These are phyloP conservation scores for Grosmannia huntii DNA, from an alignment of 2,329 filamentous ascomycete genomes.

Conservation along the genomic window DNA sequence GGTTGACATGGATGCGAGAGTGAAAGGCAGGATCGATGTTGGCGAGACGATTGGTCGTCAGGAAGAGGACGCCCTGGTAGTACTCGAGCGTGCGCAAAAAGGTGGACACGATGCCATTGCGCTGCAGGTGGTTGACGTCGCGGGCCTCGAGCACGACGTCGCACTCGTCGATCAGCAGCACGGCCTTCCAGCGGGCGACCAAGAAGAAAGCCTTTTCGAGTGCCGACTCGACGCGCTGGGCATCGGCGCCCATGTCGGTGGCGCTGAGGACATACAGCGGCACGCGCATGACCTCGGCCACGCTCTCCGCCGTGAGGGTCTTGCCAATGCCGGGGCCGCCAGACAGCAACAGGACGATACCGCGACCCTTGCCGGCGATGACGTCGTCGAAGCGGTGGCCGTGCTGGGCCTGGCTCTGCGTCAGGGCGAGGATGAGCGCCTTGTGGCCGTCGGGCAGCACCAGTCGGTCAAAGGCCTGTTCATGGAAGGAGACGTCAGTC, in stretches of 20 bases:
- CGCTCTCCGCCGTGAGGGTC: conserved; percentile 34
- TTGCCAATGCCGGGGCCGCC: conserved; percentile 37
- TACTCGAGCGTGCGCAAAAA: conserved; percentile 32
- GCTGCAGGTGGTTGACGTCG: conserved; percentile 19
- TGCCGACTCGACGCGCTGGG: conserved; percentile 50
- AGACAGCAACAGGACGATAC: conserved; percentile 30
- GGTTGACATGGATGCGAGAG: conserved; percentile 33
- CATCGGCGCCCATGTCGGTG: conserved; percentile 58
- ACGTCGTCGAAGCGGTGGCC: conserved; percentile 13
- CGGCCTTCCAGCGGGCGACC: conserved; percentile 58
- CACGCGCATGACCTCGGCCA: conserved; percentile 34
- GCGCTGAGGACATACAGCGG: conserved; percentile 42
- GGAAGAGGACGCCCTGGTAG: conserved; percentile 35
- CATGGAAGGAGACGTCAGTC: conserved; percentile 28
- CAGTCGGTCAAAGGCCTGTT: conserved; percentile 27
- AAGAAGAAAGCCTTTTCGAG: conserved; percentile 59
- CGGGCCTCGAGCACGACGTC: conserved; percentile 24
- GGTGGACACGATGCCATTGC: conserved; percentile 27
- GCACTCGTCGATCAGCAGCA: conserved; percentile 60
- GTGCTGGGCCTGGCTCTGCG: conserved; percentile 18
- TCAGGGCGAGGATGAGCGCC: conserved; percentile 17
- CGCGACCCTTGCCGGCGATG: conserved; percentile 11
- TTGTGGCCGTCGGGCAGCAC: conserved; percentile 18
- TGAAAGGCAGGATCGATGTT: conserved; percentile 34
- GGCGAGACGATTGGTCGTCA: conserved; percentile 33